Conservation (phyloP, 768 basidiomycete species). For the Xerocomus brunneocitrinus region DNA sequence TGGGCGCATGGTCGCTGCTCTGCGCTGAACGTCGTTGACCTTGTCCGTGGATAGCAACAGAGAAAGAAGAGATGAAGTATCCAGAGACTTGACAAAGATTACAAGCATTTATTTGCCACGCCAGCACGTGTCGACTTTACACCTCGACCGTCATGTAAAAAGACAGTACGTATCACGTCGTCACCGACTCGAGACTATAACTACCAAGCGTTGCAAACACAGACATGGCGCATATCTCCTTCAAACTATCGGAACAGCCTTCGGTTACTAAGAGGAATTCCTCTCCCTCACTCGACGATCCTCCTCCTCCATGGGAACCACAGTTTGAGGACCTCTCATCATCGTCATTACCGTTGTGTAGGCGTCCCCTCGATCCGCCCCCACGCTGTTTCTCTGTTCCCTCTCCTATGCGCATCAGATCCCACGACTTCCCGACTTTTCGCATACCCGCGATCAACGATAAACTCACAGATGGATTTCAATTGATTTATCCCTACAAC, state of each 20-base stretch:
- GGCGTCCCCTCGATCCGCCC: slow-evolving; percentile 30
- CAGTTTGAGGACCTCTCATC: slow-evolving; percentile 22
- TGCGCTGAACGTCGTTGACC: neutral
- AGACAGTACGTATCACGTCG: neutral
- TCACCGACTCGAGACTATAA: neutral
- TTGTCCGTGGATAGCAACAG: neutral
- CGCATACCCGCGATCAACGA: slow-evolving; percentile 20
- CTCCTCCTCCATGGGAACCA: slow-evolving; percentile 29
- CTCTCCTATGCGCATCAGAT: slow-evolving; percentile 26
- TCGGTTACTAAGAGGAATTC: neutral
- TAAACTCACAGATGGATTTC: slow-evolving; percentile 24
- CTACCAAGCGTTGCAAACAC: neutral
- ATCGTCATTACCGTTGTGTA: neutral
- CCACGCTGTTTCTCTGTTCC: slow-evolving; percentile 27
- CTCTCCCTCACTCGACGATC: slow-evolving; percentile 1
- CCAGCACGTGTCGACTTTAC: slow-evolving; percentile 11
- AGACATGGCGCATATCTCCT: slow-evolving; percentile 8
- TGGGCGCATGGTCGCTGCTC: slow-evolving; percentile 45
- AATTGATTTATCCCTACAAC: slow-evolving; percentile 21
- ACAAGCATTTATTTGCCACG: neutral
- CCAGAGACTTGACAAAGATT: neutral
- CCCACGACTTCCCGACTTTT: slow-evolving; percentile 27
- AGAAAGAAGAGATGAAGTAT: neutral
- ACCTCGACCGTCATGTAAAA: neutral
- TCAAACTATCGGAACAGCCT: neutral